These are phyloP conservation scores for Amphibolis antarctica DNA, from an alignment of 106 monocot genomes.

Conservation along the genomic window DNA sequence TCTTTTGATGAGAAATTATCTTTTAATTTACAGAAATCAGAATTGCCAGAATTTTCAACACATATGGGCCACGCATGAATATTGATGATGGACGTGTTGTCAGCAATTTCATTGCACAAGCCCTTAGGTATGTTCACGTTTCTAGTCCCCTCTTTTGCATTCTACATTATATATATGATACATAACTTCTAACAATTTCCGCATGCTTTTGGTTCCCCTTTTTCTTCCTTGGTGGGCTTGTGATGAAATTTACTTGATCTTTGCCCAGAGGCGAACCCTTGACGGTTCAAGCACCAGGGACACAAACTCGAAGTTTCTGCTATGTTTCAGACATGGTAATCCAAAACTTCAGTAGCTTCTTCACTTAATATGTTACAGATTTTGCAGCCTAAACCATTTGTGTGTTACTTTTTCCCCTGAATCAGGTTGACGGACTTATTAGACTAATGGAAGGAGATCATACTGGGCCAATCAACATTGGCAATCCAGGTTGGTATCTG, in stretches of 20 bases:
- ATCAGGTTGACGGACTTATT: conserved; percentile 69
- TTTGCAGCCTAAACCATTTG: not conserved
- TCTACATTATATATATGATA: not conserved
- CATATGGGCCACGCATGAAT: conserved; percentile 97
- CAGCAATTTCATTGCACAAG: conserved; percentile 98
- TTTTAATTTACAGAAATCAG: conserved; percentile 56
- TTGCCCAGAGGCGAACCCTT: conserved; percentile 55
- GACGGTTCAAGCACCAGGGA: conserved; percentile 89
- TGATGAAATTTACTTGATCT: too few species aligned
- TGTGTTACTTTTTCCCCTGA: not conserved
- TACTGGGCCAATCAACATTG: conserved; percentile 94
- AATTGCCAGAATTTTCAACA: conserved; percentile 96
- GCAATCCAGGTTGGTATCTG: conserved; percentile 45
- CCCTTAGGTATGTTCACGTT: conserved; percentile 41
- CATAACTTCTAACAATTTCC: too few species aligned
- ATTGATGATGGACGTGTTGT: conserved; percentile 99
- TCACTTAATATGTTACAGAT: too few species aligned
- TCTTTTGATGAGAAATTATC: too few species aligned
- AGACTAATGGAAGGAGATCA: conserved; percentile 76
- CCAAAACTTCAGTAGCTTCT: too few species aligned
- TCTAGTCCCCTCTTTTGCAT: too few species aligned
- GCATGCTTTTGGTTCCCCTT: too few species aligned
- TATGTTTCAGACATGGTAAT: conserved; percentile 96
- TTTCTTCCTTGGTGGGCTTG: too few species aligned
- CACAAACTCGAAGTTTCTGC: conserved; percentile 97